Conservation (phyloP, 192 early-diverging fungal genomes). For the Ramicandelaber brevisporus region DNA sequence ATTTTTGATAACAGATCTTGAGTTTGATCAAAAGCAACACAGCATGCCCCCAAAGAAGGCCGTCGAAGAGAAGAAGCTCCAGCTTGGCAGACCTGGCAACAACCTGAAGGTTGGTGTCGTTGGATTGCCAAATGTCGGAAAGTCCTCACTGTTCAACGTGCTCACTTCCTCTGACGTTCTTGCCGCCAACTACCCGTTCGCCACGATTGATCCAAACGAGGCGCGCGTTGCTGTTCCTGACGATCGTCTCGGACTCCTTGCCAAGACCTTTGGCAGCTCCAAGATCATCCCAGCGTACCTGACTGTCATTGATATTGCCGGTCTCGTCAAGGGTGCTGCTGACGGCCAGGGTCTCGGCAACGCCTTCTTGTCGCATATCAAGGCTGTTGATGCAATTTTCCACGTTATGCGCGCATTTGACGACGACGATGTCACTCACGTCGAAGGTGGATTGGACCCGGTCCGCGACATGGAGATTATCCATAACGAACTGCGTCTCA, state of each 20-base stretch:
- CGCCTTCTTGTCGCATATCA: conserved; percentile 82
- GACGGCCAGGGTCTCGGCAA: conserved; percentile 66
- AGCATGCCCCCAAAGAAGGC: conserved; percentile 67
- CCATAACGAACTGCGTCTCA: conserved; percentile 79
- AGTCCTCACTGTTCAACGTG: conserved; percentile 72
- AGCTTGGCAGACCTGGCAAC: conserved; percentile 62
- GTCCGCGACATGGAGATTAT: conserved; percentile 83
- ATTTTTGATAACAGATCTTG: no score
- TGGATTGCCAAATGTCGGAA: conserved; percentile 91
- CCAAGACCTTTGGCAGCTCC: conserved; percentile 33
- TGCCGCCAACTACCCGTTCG: conserved; percentile 95
- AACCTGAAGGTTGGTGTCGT: conserved; percentile 87
- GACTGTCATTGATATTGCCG: conserved; percentile 92
- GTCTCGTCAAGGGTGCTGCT: conserved; percentile 78
- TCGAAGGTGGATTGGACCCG: conserved; percentile 73
- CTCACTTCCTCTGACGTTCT: conserved; percentile 38
- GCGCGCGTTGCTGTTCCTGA: conserved; percentile 82
- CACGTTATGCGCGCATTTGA: conserved; percentile 74
- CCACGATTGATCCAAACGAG: conserved; percentile 84
- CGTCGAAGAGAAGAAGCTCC: conserved; percentile 41
- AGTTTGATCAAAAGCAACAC: conserved; percentile 1
- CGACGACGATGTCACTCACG: conserved; percentile 83
- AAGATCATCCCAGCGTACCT: conserved; percentile 51
- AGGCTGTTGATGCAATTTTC: conserved; percentile 61
- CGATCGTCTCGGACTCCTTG: conserved; percentile 61